Percentiles rank a stretch among this genome's conserved stretches.
Evolutionary conservation across 352 stramenopile genomes (phyloP).

Genomic region (Globisporangium paddicum): DNA sequence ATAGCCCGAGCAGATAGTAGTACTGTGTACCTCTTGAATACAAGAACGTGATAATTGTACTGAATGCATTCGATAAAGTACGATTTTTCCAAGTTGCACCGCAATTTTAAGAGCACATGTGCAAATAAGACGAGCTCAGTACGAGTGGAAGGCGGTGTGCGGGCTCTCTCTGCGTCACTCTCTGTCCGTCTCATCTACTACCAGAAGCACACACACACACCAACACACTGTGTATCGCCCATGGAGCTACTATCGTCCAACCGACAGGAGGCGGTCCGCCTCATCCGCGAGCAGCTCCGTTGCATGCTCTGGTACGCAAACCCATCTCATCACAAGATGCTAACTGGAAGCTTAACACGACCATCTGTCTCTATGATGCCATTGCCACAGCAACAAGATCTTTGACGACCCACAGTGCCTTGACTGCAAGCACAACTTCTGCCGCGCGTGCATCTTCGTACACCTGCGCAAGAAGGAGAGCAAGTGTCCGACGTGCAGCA

Average conservation of each 20-base stretch:
- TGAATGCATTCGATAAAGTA: not conserved
- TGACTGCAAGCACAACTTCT: slow-evolving; percentile 89
- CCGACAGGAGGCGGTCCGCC: slow-evolving; percentile 49
- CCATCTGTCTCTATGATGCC: not conserved
- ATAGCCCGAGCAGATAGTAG: no score
- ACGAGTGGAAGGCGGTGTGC: not conserved
- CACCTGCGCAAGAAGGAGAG: slow-evolving; percentile 56
- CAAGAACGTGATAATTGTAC: not conserved
- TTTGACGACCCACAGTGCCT: slow-evolving; percentile 85
- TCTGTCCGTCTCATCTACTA: not conserved
- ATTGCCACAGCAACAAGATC: slow-evolving; percentile 37
- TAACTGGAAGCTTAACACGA: not conserved
- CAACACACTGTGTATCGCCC: not conserved
- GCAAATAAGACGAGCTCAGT: not conserved
- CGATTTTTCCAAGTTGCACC: not conserved
- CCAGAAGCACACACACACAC: not conserved
- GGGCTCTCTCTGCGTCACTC: not conserved
- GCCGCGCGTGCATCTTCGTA: slow-evolving; percentile 61
- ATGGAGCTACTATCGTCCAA: slow-evolving; percentile 62
- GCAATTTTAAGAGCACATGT: not conserved
- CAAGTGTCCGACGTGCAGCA: slow-evolving; percentile 61
- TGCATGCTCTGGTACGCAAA: slow-evolving; percentile 68
- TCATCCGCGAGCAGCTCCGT: slow-evolving; percentile 78
- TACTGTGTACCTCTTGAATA: not conserved
- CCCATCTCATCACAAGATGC: no score